A percentile compares a stretch with the other conserved stretches of the same genome.
Conservation (phyloP, 2,329 filamentous ascomycete species). For the Aspergillus proliferans region DNA sequence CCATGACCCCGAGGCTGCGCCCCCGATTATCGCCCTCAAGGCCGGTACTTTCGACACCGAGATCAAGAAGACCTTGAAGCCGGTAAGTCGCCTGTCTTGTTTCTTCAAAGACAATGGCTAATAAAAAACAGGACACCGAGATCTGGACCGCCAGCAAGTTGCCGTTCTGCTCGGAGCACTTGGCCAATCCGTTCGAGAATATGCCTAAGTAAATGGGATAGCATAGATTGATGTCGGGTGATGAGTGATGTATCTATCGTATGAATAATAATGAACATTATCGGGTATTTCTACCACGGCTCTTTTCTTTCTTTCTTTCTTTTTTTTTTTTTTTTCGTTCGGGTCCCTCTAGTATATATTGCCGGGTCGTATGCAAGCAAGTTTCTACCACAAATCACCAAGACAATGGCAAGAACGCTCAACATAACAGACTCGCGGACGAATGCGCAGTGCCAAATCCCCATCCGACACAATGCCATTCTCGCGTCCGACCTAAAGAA, state of each 20-base stretch:
- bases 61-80: constrained; percentile 63
- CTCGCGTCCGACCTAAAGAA: constrained; percentile 22
- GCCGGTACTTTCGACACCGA: constrained; percentile 58
- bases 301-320: constrained; percentile 3
- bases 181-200: constrained; percentile 57
- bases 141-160: constrained; percentile 66
- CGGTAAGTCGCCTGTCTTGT: constrained; percentile 25
- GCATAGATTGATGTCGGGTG: neutral
- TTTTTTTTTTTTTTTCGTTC: neutral
- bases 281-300: constrained; percentile 9
- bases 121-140: constrained; percentile 47
- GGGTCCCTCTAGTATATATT: too few relatives aligned
- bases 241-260: neutral
- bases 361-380: too few relatives aligned
- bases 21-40: constrained; percentile 64
- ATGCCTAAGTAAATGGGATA: constrained; percentile 52
- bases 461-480: constrained; percentile 23
- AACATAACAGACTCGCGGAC: constrained; percentile 25
- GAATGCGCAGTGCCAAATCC: constrained; percentile 19
- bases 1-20: constrained; percentile 65
- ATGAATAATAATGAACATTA: neutral
- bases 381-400: too few relatives aligned
- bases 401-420: constrained; percentile 8
- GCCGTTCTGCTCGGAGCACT: constrained; percentile 62
- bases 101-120: neutral